Conservation (phyloP, 345 rosid species). For the Clausena lansium region DNA sequence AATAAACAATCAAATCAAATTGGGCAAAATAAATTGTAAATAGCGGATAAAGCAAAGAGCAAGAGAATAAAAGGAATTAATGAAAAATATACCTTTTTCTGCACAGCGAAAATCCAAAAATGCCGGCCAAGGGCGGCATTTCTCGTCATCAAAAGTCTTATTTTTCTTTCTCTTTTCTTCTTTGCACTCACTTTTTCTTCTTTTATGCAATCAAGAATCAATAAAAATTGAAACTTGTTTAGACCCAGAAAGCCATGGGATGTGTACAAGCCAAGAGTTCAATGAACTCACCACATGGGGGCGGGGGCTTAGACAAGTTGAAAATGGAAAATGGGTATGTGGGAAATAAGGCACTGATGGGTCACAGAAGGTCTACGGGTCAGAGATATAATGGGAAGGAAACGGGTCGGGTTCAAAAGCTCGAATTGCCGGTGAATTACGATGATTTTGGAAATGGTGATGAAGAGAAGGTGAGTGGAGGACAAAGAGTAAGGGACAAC, state of each 20-base stretch:
- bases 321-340: constrained; percentile 48
- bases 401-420: constrained; percentile 12
- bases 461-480: constrained; percentile 18
- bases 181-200: not conserved
- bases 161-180: constrained; percentile 1
- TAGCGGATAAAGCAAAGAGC: constrained; percentile 26
- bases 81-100: constrained; percentile 3
- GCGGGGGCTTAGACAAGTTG: constrained; percentile 38
- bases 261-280: constrained; percentile 48
- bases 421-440: constrained; percentile 5
- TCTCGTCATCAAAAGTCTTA: constrained; percentile 26
- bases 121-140: constrained; percentile 56
- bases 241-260: constrained; percentile 40
- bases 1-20: not conserved
- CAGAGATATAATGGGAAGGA: constrained; percentile 33
- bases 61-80: not conserved
- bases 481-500: not conserved
- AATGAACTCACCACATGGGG: constrained; percentile 32
- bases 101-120: constrained; percentile 11
- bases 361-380: constrained; percentile 42
- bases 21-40: no score
- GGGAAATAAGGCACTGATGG: constrained; percentile 5
- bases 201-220: not conserved
- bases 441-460: constrained; percentile 22
- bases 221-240: not conserved